Conservation (phyloP, 2,329 filamentous ascomycete genomes). For the Aspergillus unguis region DNA sequence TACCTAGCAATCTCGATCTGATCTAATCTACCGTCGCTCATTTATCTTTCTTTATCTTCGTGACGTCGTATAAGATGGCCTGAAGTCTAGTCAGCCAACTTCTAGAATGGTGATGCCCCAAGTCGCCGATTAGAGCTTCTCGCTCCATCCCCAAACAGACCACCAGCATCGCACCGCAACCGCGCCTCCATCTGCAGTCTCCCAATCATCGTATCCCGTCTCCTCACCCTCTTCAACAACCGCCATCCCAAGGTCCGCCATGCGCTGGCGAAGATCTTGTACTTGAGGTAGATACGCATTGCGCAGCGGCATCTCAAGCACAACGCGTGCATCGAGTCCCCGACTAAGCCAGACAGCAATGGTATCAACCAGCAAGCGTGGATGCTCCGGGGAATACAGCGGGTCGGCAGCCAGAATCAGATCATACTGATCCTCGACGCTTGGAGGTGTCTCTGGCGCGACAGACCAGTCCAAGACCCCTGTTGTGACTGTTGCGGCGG, state of each 20-base stretch:
- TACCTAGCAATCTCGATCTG: background rate
- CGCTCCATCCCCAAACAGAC: constrained; percentile 46
- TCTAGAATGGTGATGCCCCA: no score
- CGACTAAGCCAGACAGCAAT: constrained; percentile 65
- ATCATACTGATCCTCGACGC: constrained; percentile 44
- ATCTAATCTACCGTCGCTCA: constrained; percentile 2
- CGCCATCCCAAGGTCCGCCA: constrained; percentile 54
- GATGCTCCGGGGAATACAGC: constrained; percentile 82
- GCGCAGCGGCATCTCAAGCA: constrained; percentile 78
- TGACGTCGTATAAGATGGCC: constrained; percentile 24
- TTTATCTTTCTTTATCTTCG: constrained; percentile 28
- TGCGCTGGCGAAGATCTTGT: constrained; percentile 58
- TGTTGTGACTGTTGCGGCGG: constrained; percentile 58
- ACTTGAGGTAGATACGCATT: constrained; percentile 65
- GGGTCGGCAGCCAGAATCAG: constrained; percentile 82
- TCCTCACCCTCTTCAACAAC: constrained; percentile 52
- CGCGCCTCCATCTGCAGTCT: constrained; percentile 39
- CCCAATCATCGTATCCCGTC: constrained; percentile 48
- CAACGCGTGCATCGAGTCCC: constrained; percentile 58
- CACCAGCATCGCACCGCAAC: constrained; percentile 48
- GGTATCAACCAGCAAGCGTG: constrained; percentile 66
- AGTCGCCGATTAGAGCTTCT: constrained; percentile 27
- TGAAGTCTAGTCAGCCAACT: background rate
- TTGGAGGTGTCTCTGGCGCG: constrained; percentile 25
- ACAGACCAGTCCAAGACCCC: constrained; percentile 70